Base-by-base conservation (phyloP, 352 stramenopile species). In the Phytophthora quininea region DNA sequence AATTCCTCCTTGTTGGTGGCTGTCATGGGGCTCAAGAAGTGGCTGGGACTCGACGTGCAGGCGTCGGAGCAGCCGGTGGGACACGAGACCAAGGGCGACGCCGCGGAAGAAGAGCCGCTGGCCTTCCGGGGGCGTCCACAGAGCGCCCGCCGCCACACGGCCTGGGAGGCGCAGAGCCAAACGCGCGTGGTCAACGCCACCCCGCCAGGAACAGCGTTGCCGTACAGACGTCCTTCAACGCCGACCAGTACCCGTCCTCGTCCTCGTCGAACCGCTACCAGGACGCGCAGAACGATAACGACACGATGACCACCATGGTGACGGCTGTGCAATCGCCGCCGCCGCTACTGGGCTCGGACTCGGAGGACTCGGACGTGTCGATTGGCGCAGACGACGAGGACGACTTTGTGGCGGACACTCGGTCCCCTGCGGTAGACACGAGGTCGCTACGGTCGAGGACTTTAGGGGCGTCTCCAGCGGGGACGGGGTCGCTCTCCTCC, bases 1-100 rank as follows among this genome's bases (percentile, higher is more conserved):
- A 49, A 29, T 49, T n/a, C 14, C 11, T n/a, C 35, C 35, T 40
- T 40, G 35, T 40, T 40, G 35, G 35, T 40, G 35, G 42, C 1
- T 27, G 42, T 2, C 27, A 91, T 91, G 83, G 83, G 80, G 4
- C 67, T 91, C 24, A 91, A 87, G 70, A 79, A 88, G 55, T 88
- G 80, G 80, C 69, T 90, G 54, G 76, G 67, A 29, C 61, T 84
- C 45, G 77, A 82, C 58, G 74, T 87, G 63, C 80, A 78, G 45
- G 59, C 77, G 49, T 74, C 69, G 47, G 65, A 77, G 40, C 33
- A 77, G 40, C 33, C 67, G 6, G 58, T 58, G 27, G 75, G 60
- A 42, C 53, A 55, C 38, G 51, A 38, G 53, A 12, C 33, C 27
- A 71, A 73, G 48, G 55, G 58, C 48, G 66, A 59, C 51, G 58